Conservation (phyloP, 306 rosid species). For the Pyrus betulifolia region DNA sequence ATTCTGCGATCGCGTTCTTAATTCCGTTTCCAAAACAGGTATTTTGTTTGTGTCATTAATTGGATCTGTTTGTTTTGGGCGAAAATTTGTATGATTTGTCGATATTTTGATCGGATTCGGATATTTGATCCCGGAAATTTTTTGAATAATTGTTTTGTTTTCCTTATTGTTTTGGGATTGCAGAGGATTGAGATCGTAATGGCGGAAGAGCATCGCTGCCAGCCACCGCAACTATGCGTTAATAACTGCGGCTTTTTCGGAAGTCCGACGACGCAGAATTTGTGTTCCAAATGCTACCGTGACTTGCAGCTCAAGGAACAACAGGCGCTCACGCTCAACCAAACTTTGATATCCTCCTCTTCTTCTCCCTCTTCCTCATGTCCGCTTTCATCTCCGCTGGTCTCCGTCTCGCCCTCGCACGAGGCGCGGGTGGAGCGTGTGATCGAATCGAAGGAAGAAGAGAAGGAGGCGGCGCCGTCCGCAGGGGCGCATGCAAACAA, state of each 20-base stretch:
- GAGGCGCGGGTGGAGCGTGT: neutral
- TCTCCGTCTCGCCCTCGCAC: neutral
- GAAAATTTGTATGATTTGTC: neutral
- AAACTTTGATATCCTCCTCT: constrained; percentile 32
- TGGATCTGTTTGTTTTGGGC: neutral
- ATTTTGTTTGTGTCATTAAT: neutral
- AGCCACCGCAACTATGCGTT: constrained; percentile 58
- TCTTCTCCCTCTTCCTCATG: neutral
- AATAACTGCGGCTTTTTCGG: constrained; percentile 89
- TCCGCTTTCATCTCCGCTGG: neutral
- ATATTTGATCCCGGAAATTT: neutral
- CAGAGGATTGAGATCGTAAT: constrained; percentile 11
- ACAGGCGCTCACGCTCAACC: constrained; percentile 48
- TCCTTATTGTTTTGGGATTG: neutral
- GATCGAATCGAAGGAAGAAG: neutral
- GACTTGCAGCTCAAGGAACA: constrained; percentile 63
- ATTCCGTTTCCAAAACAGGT: neutral
- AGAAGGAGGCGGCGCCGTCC: neutral
- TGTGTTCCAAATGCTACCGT: constrained; percentile 72
- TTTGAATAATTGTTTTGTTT: neutral
- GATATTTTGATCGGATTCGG: neutral
- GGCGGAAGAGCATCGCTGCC: constrained; percentile 91
- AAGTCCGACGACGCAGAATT: constrained; percentile 49
- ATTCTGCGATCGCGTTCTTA: neutral
- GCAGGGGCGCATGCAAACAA: constrained; percentile 26